phyloP scores from a whole-genome alignment of 176 grass and related monocot genomes.

The Rhynchospora pubera region DNA sequence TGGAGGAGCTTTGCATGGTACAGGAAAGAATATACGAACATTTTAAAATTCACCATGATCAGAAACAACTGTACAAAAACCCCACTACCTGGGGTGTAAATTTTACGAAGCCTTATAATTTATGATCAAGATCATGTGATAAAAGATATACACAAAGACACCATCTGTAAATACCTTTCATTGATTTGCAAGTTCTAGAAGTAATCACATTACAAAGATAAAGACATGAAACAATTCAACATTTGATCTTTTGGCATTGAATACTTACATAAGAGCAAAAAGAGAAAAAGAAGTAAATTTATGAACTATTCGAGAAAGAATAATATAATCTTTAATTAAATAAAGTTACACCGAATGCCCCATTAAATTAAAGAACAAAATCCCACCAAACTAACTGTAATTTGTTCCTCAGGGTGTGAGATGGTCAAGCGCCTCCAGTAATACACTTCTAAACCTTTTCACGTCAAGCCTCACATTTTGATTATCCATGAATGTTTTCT shows the following conservation, averaged over 20 bases:
- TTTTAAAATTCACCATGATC: not conserved
- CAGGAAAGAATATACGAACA: not conserved
- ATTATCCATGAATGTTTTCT: slow-evolving; percentile 66
- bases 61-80: not conserved
- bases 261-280: slow-evolving; percentile 20
- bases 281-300: not conserved
- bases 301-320: slow-evolving; percentile 21
- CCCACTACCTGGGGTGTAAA: too few relatives aligned
- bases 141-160: not conserved
- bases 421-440: slow-evolving; percentile 61
- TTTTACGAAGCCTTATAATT: not conserved
- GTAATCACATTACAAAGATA: slow-evolving; percentile 4
- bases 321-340: slow-evolving; percentile 14
- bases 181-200: not conserved
- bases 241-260: slow-evolving; percentile 17
- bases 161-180: not conserved
- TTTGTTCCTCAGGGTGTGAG: slow-evolving; percentile 42
- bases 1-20: not conserved
- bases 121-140: not conserved
- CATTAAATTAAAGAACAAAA: slow-evolving; percentile 27
- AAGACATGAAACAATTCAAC: slow-evolving; percentile 1
- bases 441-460: slow-evolving; percentile 49
- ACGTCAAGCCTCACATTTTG: slow-evolving; percentile 81
- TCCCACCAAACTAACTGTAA: not conserved
- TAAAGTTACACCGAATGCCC: slow-evolving; percentile 20